Evolutionary conservation across 176 grass and related monocot species (phyloP), one percentile per base, ranked within the genome.

Genomic region (Saccharum officinarum): DNA sequence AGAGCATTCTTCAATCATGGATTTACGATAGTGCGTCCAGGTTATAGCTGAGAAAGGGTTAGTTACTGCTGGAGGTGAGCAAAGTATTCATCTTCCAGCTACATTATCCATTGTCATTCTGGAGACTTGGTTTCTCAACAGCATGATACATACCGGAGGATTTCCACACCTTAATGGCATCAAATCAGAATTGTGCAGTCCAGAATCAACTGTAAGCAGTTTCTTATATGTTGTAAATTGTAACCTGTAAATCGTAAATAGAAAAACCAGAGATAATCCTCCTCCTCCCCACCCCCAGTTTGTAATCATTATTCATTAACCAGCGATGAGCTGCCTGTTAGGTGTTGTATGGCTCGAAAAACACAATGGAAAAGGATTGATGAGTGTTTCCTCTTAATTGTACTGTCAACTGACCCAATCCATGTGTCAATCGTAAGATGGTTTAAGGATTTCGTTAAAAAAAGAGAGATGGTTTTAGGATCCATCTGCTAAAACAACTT

Each of bases 1-100:
- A 20, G 38, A 66, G 71, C 44, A 73, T 26, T 46, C 55, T 73
- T 49, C 50, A 38, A 54, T 84, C 67, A 79, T 78, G 73, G 30
- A 59, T 42, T 84, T 57, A 79, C 50, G 66, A 47, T 47, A 47
- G 14, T 15, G 28, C 8, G 4, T 39, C 23, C 10, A 61, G 31
- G 75, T 13, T 76, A 26, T 14, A 81, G 17, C 45, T n/a, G 1
- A 64, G 20, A 72, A 60, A 63, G 3, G 13, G n/a, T 40, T 60
- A 31, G 65, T 25, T 82, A 34, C 28, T 44, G 49, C 38, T 62
- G 9, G 73, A 26, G 28, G 39, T 2, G 26, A 75, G 33, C 26
- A 3, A 78, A 67, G 20, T 68, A 60, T 69, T 46, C 14, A 8
- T 61, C 71, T 54, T 61, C 40, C 13, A 36, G 25, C 47, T 25